phyloP scores from a whole-genome alignment of 129 eudicot species.

The Centrapalus pauciflorus region DNA sequence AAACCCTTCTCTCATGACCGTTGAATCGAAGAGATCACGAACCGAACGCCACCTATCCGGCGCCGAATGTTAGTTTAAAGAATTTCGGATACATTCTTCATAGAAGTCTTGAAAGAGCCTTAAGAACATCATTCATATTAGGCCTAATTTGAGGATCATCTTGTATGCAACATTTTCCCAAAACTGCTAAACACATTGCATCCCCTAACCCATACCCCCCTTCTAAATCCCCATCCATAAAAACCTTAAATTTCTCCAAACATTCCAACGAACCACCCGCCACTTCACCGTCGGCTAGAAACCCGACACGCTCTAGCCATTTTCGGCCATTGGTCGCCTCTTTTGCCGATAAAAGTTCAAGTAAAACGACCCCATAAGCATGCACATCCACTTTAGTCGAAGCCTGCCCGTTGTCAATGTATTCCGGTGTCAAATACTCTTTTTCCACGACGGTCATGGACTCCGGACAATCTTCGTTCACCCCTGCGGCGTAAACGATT shows the following conservation, averaged over 20 bases:
- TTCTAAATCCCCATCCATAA: constrained; percentile 42
- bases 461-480: neutral
- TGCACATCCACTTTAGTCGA: constrained; percentile 35
- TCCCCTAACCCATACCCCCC: constrained; percentile 35
- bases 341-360: constrained; percentile 43
- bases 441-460: constrained; percentile 2
- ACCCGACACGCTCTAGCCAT: constrained; percentile 21
- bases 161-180: constrained; percentile 47
- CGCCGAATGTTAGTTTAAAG: too few relatives aligned
- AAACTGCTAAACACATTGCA: constrained; percentile 42
- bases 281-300: constrained; percentile 11
- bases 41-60: too few relatives aligned
- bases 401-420: constrained; percentile 13
- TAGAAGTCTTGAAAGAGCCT: constrained; percentile 37
- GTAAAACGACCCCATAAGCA: constrained; percentile 42
- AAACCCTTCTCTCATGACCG: too few relatives aligned
- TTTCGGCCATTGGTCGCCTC: constrained; percentile 25
- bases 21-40: too few relatives aligned
- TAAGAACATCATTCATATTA: constrained; percentile 48
- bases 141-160: constrained; percentile 34
- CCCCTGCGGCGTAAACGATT: neutral
- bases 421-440: constrained; percentile 22
- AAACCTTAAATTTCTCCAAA: constrained; percentile 39
- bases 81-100: neutral
- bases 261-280: constrained; percentile 17